Conservation (phyloP, 768 basidiomycete genomes). For the Boletus tylopilopsis region DNA sequence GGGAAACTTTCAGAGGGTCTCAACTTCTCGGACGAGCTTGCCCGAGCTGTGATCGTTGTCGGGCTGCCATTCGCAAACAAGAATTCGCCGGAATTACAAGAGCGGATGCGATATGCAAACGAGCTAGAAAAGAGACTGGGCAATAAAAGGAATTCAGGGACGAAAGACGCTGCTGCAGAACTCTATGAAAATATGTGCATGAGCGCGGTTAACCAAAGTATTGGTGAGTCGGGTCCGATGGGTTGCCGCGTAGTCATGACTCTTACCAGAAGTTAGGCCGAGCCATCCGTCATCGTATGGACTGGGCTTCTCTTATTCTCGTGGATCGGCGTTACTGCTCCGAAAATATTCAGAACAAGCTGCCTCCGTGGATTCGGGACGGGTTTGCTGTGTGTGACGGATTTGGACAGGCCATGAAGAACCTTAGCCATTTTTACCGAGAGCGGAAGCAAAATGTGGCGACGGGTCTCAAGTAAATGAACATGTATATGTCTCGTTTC, state of each 20-base stretch:
- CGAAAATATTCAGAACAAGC: conserved; percentile 63
- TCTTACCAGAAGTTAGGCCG: conserved; percentile 61
- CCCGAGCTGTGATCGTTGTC: conserved; percentile 80
- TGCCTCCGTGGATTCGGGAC: conserved; percentile 88
- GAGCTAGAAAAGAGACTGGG: conserved; percentile 47
- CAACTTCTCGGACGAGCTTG: conserved; percentile 74
- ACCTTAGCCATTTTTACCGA: conserved; percentile 66
- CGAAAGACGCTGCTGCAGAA: conserved; percentile 71
- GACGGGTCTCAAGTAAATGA: conserved; percentile 2
- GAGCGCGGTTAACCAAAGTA: conserved; percentile 96
- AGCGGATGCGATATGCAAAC: conserved; percentile 87
- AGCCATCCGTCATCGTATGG: conserved; percentile 85
- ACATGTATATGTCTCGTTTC: neutral
- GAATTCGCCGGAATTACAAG: conserved; percentile 85
- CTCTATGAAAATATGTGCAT: conserved; percentile 90
- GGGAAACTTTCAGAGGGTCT: conserved; percentile 96
- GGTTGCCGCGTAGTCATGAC: neutral
- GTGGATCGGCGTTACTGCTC: conserved; percentile 81
- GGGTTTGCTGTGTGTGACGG: conserved; percentile 53
- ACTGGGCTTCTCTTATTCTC: conserved; percentile 90
- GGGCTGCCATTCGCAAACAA: conserved; percentile 94
- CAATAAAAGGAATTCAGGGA: conserved; percentile 30
- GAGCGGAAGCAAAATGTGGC: conserved; percentile 38
- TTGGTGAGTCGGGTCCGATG: conserved; percentile 52
- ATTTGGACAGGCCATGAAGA: conserved; percentile 71